Base-by-base conservation (phyloP, 208 protist genomes). In the Trypanosoma avium region DNA sequence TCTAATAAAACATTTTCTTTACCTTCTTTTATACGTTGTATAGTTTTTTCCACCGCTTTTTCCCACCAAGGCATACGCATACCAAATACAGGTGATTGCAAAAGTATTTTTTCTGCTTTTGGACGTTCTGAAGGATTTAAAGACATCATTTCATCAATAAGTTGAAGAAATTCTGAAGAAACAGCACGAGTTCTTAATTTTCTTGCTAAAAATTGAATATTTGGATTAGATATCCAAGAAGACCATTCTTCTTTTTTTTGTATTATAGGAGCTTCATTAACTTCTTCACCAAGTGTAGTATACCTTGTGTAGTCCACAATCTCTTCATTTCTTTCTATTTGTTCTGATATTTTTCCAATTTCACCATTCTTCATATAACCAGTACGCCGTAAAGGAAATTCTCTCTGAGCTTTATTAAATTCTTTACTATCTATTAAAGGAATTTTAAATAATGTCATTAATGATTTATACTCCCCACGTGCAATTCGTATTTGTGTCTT, bases 81-180 rank as follows among this genome's bases (percentile, higher is more conserved):
- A 24, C 45, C 70, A 63, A 90, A 95, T n/a, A 84, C 36, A 6
- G 64, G 30, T 10, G 54, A 70, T 4, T 67, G 58, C 38, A 64
- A 27, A 21, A 95, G 72, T 46, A 92, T 58, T 48, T 38, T 30
- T 56, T 85, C 73, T 10, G 88, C 82, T 2, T 71, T 82, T 2
- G 81, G 85, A 17, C 88, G 78, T 33, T 75, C 59, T 1, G 53
- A 66, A 2, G 83, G 70, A 36, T 89, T 79, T 5, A 67, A 4
- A 21, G 30, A 49, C 59, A 95, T 74, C 74, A 89, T 88, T 49
- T 67, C 46, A 40, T 78, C 65, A 61, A 92, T 79, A 48, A 91
- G 40, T 10, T 49, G 46, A 40, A 86, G 42, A 26, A 61, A 70
- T 7, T 53, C 55, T 21, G 2, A 3, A 4, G 64, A 70, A 0